Evolutionary conservation across 1,139 yeast species (phyloP).

Genomic region (Saccharomyces uvarum): DNA sequence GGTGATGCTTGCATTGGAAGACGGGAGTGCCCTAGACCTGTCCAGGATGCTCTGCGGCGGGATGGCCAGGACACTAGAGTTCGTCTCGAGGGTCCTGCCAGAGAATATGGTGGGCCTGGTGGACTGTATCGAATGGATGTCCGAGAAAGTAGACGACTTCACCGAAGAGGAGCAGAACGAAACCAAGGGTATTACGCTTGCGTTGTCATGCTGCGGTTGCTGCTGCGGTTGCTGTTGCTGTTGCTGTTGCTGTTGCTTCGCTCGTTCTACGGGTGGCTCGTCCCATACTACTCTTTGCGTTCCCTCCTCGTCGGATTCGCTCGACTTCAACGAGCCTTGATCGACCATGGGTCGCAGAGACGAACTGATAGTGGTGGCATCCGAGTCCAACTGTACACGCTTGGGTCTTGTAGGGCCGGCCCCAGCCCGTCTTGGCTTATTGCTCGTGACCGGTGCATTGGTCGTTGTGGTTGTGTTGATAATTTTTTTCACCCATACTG

Average conservation of each 20-base stretch:
- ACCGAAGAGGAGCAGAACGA: constrained; percentile 43
- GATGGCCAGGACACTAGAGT: constrained; percentile 54
- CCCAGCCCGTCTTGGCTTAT: background rate
- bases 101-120: constrained; percentile 36
- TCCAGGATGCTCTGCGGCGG: constrained; percentile 59
- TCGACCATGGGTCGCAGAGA: constrained; percentile 14
- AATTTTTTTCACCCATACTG: constrained; percentile 29
- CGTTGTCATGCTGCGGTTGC: constrained; percentile 28
- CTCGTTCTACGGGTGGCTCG: background rate
- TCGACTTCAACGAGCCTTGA: constrained; percentile 4
- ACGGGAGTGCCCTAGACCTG: constrained; percentile 30
- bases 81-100: constrained; percentile 49
- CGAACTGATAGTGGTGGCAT: constrained; percentile 10
- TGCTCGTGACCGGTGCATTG: background rate
- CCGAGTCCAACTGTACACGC: background rate
- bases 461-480: constrained; percentile 9
- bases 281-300: constrained; percentile 5
- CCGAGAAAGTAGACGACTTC: constrained; percentile 34
- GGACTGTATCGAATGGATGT: constrained; percentile 33
- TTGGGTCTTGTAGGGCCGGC: background rate
- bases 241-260: constrained; percentile 2
- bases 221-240: constrained; percentile 11
- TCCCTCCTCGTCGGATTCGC: background rate
- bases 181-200: constrained; percentile 43
- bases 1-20: constrained; percentile 3